These are phyloP conservation scores for Candida silvicultrix DNA, from an alignment of 805 yeast genomes.

Conservation along the genomic window DNA sequence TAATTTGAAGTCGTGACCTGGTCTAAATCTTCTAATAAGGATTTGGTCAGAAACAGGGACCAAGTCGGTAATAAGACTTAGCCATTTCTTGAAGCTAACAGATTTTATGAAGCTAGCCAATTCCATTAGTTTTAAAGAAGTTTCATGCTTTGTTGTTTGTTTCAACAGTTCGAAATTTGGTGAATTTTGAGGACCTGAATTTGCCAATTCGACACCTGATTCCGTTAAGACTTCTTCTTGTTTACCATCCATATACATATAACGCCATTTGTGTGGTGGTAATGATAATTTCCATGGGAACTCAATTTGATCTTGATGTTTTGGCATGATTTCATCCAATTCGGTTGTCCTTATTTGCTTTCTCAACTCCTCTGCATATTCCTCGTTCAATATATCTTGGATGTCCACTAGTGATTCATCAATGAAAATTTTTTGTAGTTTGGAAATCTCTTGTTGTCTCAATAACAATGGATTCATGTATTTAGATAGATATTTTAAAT, in stretches of 20 bases:
- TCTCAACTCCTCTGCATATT: slow-evolving; percentile 41
- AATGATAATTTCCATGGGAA: slow-evolving; percentile 87
- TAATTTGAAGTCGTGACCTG: slow-evolving; percentile 88
- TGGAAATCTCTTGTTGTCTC: slow-evolving; percentile 27
- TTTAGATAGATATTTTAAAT: slow-evolving; percentile 40
- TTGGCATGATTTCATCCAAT: slow-evolving; percentile 56
- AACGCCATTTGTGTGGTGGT: slow-evolving; percentile 93
- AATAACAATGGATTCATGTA: slow-evolving; percentile 54
- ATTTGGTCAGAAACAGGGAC: slow-evolving; percentile 60
- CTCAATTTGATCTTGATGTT: slow-evolving; percentile 42
- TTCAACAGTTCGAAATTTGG: slow-evolving; percentile 45
- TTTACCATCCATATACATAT: slow-evolving; percentile 71
- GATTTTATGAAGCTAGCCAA: slow-evolving; percentile 56
- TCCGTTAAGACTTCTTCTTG: slow-evolving; percentile 25
- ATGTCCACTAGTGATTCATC: slow-evolving; percentile 70
- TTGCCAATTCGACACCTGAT: slow-evolving; percentile 24
- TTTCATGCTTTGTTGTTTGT: slow-evolving; percentile 14
- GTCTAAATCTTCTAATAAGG: slow-evolving; percentile 82
- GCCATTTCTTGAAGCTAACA: slow-evolving; percentile 61
- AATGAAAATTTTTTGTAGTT: slow-evolving; percentile 46
- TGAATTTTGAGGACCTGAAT: slow-evolving; percentile 39
- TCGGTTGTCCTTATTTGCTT: slow-evolving; percentile 49
- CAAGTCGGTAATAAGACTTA: slow-evolving; percentile 55
- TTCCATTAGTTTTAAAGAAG: slow-evolving; percentile 40
- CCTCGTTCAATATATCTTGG: slow-evolving; percentile 51